phyloP scores from a whole-genome alignment of 2,329 filamentous ascomycete species.

The Thelonectria discophora region DNA sequence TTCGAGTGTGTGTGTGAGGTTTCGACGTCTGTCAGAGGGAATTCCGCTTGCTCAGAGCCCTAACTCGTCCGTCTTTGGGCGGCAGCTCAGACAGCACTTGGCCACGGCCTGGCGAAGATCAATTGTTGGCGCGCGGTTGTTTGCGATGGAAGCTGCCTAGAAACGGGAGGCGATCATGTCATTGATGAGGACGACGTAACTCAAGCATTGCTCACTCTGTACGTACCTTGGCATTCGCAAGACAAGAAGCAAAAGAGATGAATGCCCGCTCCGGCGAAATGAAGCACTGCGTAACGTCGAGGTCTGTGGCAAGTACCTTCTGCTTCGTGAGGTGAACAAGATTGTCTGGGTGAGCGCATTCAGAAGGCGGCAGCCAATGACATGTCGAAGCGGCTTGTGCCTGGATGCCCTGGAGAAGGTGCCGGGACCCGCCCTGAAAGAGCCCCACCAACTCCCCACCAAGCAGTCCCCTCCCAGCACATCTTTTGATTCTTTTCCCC shows the following conservation, averaged over 20 bases:
- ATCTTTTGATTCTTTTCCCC: too few species aligned
- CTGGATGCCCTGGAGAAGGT: neutral
- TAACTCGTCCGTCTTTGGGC: neutral
- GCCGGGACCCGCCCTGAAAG: slow-evolving; percentile 26
- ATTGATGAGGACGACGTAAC: too few species aligned
- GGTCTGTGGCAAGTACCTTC: neutral
- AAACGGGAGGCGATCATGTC: too few species aligned
- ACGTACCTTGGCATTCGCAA: neutral
- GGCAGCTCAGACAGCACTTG: neutral
- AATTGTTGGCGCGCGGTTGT: neutral
- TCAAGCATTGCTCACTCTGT: too few species aligned
- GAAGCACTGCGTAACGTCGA: slow-evolving; percentile 5
- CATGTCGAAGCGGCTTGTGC: neutral
- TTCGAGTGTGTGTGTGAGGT: neutral
- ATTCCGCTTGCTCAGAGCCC: too few species aligned
- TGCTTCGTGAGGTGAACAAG: neutral
- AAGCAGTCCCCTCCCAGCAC: too few species aligned
- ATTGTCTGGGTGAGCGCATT: neutral
- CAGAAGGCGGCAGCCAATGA: neutral
- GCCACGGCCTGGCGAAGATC: neutral
- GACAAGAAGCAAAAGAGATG: slow-evolving; percentile 11
- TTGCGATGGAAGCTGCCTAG: too few species aligned
- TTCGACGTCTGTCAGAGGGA: neutral
- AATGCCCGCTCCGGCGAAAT: slow-evolving; percentile 4
- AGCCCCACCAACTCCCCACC: too few species aligned